Conservation (phyloP, 352 stramenopile genomes). For the Stramenopiles sp. region DNA sequence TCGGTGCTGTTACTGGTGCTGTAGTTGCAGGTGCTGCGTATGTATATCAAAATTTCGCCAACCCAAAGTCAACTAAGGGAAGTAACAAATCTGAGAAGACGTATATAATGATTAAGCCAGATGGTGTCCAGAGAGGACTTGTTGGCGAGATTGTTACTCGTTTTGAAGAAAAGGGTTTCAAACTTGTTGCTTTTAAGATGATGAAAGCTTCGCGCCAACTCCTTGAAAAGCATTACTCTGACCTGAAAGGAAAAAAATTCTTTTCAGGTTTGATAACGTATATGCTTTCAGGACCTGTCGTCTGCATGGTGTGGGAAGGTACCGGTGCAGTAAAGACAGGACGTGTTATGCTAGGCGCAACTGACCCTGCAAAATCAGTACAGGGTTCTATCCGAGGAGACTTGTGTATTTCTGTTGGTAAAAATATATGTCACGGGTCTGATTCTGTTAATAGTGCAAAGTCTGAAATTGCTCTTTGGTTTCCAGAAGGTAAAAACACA, state of each 20-base stretch:
- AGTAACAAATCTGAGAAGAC: conserved; percentile 14
- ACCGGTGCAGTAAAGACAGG: conserved; percentile 53
- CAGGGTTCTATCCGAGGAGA: conserved; percentile 84
- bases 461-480: conserved; percentile 90
- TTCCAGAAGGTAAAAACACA: conserved; percentile 48
- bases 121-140: conserved; percentile 62
- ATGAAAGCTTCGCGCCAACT: conserved; percentile 27
- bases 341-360: conserved; percentile 81
- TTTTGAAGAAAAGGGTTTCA: conserved; percentile 88
- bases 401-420: conserved; percentile 51
- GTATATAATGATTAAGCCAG: conserved; percentile 78
- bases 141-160: conserved; percentile 83
- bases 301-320: conserved; percentile 37
- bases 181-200: conserved; percentile 77
- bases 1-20: no score
- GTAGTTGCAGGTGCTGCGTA: no score
- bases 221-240: conserved; percentile 49
- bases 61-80: conserved; percentile 1
- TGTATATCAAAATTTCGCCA: no score
- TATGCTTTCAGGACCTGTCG: conserved; percentile 56
- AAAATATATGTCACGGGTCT: conserved; percentile 16
- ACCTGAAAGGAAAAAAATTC: conserved; percentile 54
- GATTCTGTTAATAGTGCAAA: conserved; percentile 84
- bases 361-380: conserved; percentile 64
- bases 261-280: conserved; percentile 54